A percentile compares a stretch with the other conserved stretches of the same genome.
Conservation (phyloP, 345 rosid genomes). For the Ricinus communis region DNA sequence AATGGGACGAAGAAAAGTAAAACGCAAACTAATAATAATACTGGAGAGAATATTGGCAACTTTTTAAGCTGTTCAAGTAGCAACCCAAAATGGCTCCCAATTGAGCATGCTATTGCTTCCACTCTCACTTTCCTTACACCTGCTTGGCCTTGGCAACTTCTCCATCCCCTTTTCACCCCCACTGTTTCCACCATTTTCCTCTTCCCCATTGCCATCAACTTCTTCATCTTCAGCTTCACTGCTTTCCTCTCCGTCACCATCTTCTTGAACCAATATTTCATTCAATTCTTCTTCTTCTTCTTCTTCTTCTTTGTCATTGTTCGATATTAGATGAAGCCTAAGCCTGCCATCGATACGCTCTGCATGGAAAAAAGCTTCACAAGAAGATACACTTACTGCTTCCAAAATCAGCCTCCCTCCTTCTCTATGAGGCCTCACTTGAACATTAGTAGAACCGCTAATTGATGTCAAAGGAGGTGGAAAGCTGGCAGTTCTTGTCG, state of each 20-base stretch:
- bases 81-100: conserved; percentile 23
- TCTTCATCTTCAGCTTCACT: neutral
- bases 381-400: conserved; percentile 19
- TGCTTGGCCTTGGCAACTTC: conserved; percentile 3
- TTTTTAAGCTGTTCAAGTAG: neutral
- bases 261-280: neutral
- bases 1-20: neutral
- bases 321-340: conserved; percentile 17
- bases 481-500: conserved; percentile 16
- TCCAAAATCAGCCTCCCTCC: conserved; percentile 26
- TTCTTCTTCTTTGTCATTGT: neutral
- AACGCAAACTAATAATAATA: neutral
- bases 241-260: neutral
- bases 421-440: conserved; percentile 23
- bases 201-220: neutral
- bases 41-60: neutral
- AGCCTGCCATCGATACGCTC: conserved; percentile 30
- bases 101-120: conserved; percentile 7
- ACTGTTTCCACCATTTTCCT: neutral
- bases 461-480: conserved; percentile 32
- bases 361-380: conserved; percentile 13
- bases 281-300: conserved; percentile 12
- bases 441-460: conserved; percentile 12
- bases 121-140: conserved; percentile 24
- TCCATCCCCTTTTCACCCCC: conserved; percentile 18